These are phyloP conservation scores for Thuja plicata DNA, from an alignment of 83 land plant species.

Conservation along the genomic window DNA sequence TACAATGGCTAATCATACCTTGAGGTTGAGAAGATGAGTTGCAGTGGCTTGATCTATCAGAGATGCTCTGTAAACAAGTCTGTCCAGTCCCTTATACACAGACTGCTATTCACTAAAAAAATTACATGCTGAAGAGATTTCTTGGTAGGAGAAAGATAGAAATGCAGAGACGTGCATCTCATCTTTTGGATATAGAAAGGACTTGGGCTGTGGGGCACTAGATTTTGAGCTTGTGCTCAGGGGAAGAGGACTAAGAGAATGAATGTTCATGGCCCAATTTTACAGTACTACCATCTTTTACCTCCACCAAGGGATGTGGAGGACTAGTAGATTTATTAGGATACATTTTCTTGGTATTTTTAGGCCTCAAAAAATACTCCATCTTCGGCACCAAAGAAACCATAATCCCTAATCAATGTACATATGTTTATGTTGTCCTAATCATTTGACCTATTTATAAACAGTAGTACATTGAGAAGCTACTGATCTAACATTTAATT, in stretches of 20 bases:
- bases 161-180: background rate
- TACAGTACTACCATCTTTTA: background rate
- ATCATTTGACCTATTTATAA: too few relatives aligned
- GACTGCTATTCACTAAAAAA: background rate
- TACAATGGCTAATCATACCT: background rate
- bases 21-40: background rate
- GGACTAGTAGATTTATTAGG: background rate
- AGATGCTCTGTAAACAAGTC: conserved; percentile 4
- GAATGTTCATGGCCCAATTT: background rate
- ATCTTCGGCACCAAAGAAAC: too few relatives aligned
- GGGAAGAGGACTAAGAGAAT: background rate
- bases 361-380: too few relatives aligned
- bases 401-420: too few relatives aligned
- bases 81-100: background rate
- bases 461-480: background rate
- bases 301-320: background rate
- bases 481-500: background rate
- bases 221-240: background rate
- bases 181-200: background rate
- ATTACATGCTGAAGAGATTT: conserved; percentile 7
- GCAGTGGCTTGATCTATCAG: background rate
- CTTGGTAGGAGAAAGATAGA: background rate
- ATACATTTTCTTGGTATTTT: too few relatives aligned
- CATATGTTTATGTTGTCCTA: too few relatives aligned
- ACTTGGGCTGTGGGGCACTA: background rate